Base-by-base conservation (phyloP, 331 rosid genomes). In the Pyracantha coccinea region DNA sequence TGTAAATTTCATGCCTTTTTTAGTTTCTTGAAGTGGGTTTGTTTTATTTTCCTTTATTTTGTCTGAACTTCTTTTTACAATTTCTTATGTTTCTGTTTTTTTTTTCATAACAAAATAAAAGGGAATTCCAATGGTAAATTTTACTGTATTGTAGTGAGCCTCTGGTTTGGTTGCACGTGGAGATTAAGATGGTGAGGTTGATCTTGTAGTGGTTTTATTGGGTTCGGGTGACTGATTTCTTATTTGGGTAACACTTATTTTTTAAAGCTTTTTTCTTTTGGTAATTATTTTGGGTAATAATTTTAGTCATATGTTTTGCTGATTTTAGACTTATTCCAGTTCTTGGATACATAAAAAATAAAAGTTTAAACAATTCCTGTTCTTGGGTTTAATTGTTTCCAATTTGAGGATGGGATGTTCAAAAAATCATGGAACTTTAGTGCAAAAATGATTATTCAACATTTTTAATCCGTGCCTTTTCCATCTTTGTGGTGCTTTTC, bases 111-210 rank as follows among this genome's bases (percentile, higher is more conserved):
- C 10, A 52, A 20, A 11, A 35, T 20, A 58, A 9, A 57, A 57
- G 27, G 6, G 62, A 52, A 29, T 41, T 28, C 20, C 44, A 7
- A 33, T 11, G 28, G 15, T 12, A 50, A 23, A 61, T 11, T 73
- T 52, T 24, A 64, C 76, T 24, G 45, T 79, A 17, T 61, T 66
- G 57, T 62, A 21, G 75, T 63, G 81, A 78, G 62, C 60, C 77
- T 66, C 19, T 67, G 10, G 21, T 65, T 71, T 69, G 79, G 24
- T 81, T 79, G 86, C 79, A 72, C 69, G 83, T 77, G 66, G 80
- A 35, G 75, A 68, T 78, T 75, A 44, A 81, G 78, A 66, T 25
- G 74, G 69, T 66, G 73, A 65, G 25, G 29, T 20, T 83, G 45
- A 5, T 50, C 63, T 74, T 60, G 24, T 41, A 58, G 55, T 52